Evolutionary conservation across 192 early-diverging fungal species (phyloP), one percentile per base, ranked within the genome.

Genomic region (Umbelopsis sp.): DNA sequence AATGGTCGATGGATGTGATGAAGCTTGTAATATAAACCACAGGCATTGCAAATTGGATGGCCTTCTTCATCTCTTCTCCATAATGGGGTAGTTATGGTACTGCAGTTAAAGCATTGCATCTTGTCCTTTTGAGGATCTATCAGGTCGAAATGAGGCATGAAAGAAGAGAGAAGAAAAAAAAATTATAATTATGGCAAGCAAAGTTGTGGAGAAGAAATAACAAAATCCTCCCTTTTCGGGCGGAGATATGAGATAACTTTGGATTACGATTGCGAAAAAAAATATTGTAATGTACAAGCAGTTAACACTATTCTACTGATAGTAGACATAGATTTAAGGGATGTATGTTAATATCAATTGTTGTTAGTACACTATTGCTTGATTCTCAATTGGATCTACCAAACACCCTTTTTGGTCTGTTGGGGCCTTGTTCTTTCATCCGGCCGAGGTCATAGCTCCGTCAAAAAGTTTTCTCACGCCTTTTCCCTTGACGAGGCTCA

Each of bases 21-120:
- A 41, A 94, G 87, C 67, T 90, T 92, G 76, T 83, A 95, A 80
- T 97, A 96, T 44, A 97, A 80, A 1, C 96, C 96, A 77, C 95
- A 97, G 20, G 94, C 94, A 74, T 97, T 97, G 81, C 95, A 97
- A 45, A 94, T 88, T 46, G 86, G 72, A 44, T 91, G 84, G 49
- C 91, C 91, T 1, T 78, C 75, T 25, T 75, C 76, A 74, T 92
- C 90, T 49, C 92, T 81, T 64, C 92, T 80, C 92, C 92, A 94
- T 0, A 93, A 78, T 3, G 92, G 92, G 5, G 93, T 89, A 13
- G 72, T 74, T 25, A 82, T 85, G 21, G 83, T 89, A 8, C 82
- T 79, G 76, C 93, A 95, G 78, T 93, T 93, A 72, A 83, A 90
- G 73, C 91, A 90, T 7, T 67, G 15, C 64, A 67, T 61, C 4